phyloP scores from a whole-genome alignment of 805 yeast species.

The Yarrowia porcina region DNA sequence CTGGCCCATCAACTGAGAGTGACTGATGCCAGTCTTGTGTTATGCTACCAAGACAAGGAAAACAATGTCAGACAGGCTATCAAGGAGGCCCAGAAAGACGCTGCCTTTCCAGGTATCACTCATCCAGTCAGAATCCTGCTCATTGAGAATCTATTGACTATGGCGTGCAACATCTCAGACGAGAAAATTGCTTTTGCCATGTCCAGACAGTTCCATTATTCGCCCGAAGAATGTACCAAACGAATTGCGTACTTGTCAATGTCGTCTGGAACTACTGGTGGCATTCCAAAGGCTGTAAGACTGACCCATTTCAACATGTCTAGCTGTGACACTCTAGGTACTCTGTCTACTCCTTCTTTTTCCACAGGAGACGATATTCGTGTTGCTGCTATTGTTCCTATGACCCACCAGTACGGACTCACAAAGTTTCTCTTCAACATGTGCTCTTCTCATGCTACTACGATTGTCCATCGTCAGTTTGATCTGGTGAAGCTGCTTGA shows the following conservation, averaged over 20 bases:
- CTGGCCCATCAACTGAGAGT: conserved; percentile 25
- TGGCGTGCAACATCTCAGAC: background rate
- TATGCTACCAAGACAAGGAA: background rate
- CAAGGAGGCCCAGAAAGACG: conserved; percentile 27
- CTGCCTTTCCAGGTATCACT: conserved; percentile 41
- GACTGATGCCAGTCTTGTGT: conserved; percentile 3
- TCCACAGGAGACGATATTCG: conserved; percentile 1
- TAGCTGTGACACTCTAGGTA: conserved; percentile 35
- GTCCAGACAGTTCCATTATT: background rate
- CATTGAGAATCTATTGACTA: background rate
- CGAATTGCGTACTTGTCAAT: conserved; percentile 35
- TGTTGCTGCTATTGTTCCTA: conserved; percentile 4
- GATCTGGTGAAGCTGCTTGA: conserved; percentile 7
- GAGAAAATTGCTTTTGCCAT: background rate
- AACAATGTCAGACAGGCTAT: background rate
- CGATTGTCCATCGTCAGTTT: background rate
- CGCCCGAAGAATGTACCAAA: background rate
- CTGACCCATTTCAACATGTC: conserved; percentile 56
- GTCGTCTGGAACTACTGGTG: conserved; percentile 43
- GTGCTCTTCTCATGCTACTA: conserved; percentile 8
- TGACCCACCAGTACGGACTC: conserved; percentile 12
- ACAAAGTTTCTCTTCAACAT: conserved; percentile 7
- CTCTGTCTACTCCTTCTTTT: conserved; percentile 42
- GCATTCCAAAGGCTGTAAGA: conserved; percentile 73
- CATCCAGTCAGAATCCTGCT: background rate